phyloP scores from a whole-genome alignment of 2,329 filamentous ascomycete species.

The Microsporum ferrugineum region DNA sequence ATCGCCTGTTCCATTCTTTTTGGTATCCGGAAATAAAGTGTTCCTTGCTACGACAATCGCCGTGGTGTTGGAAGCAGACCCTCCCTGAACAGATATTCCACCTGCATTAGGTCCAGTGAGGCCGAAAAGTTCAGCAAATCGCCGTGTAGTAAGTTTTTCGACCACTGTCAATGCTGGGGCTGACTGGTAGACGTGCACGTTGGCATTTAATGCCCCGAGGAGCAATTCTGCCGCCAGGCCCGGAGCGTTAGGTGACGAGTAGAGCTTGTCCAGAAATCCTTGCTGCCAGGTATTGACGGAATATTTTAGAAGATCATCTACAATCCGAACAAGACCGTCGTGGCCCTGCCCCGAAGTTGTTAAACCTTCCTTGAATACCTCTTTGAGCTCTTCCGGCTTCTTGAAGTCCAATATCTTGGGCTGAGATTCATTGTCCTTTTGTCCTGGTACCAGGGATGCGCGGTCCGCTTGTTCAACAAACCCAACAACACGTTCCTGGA shows the following conservation, averaged over 20 bases:
- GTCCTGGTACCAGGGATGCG: constrained; percentile 32
- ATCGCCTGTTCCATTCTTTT: constrained; percentile 55
- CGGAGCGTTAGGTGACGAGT: constrained; percentile 77
- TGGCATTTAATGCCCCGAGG: constrained; percentile 79
- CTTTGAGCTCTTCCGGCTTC: constrained; percentile 48
- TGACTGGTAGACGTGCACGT: constrained; percentile 86
- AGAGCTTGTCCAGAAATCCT: constrained; percentile 91
- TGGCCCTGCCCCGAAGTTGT: constrained; percentile 51
- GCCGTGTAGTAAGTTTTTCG: constrained; percentile 68
- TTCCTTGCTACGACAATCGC: constrained; percentile 83
- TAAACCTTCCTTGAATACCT: constrained; percentile 42
- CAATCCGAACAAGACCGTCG: constrained; percentile 59
- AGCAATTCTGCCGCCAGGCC: constrained; percentile 77
- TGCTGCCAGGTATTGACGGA: constrained; percentile 99
- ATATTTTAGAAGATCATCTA: constrained; percentile 63
- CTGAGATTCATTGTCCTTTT: constrained; percentile 47
- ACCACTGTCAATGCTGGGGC: constrained; percentile 79
- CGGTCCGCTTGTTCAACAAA: constrained; percentile 36
- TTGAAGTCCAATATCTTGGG: constrained; percentile 54
- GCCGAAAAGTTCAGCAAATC: constrained; percentile 66
- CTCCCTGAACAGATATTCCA: constrained; percentile 67
- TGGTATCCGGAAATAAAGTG: constrained; percentile 67
- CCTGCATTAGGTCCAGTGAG: constrained; percentile 57
- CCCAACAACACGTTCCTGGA: constrained; percentile 34
- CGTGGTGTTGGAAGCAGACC: constrained; percentile 71